Percentiles rank a stretch among this genome's conserved stretches.
phyloP scores from a whole-genome alignment of 768 basidiomycete genomes.

The Mycena metata region DNA sequence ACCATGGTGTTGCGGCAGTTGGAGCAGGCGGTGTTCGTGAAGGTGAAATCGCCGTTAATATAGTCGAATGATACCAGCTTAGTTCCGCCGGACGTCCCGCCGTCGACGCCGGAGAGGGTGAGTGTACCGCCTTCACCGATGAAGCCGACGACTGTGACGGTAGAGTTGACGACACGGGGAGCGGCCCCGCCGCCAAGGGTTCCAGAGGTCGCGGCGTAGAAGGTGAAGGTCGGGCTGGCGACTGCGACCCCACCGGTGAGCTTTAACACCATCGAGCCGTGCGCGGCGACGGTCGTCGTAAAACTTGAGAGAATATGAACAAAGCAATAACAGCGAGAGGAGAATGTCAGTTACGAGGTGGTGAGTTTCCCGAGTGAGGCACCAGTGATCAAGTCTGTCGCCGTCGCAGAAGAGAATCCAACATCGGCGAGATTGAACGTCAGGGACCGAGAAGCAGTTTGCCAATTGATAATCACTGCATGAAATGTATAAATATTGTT shows the following conservation, averaged over 20 bases:
- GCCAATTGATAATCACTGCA: conserved; percentile 63
- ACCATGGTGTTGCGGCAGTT: conserved; percentile 63
- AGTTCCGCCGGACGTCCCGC: conserved; percentile 56
- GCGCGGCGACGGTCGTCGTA: conserved; percentile 52
- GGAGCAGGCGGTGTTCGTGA: conserved; percentile 60
- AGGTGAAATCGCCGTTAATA: conserved; percentile 61
- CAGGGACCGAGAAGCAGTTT: conserved; percentile 53
- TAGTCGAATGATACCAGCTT: conserved; percentile 61
- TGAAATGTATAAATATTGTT: conserved; percentile 9
- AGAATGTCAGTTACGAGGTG: conserved; percentile 48
- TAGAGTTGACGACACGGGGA: conserved; percentile 51
- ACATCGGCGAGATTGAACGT: conserved; percentile 59
- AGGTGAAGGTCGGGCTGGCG: conserved; percentile 49
- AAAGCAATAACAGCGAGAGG: neutral
- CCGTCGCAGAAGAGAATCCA: conserved; percentile 57
- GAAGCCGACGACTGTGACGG: conserved; percentile 56
- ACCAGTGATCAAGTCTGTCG: conserved; percentile 56
- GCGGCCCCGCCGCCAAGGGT: conserved; percentile 55
- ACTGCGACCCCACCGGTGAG: conserved; percentile 47
- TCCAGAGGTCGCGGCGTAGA: conserved; percentile 50
- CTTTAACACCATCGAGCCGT: conserved; percentile 54
- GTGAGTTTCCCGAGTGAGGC: conserved; percentile 52
- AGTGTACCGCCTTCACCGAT: conserved; percentile 60
- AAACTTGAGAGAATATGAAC: conserved; percentile 42
- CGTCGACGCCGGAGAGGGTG: conserved; percentile 58